Percentiles rank a stretch among this genome's conserved stretches.
Evolutionary conservation across 208 protist genomes (phyloP).

Genomic region (Lotmaria passim): DNA sequence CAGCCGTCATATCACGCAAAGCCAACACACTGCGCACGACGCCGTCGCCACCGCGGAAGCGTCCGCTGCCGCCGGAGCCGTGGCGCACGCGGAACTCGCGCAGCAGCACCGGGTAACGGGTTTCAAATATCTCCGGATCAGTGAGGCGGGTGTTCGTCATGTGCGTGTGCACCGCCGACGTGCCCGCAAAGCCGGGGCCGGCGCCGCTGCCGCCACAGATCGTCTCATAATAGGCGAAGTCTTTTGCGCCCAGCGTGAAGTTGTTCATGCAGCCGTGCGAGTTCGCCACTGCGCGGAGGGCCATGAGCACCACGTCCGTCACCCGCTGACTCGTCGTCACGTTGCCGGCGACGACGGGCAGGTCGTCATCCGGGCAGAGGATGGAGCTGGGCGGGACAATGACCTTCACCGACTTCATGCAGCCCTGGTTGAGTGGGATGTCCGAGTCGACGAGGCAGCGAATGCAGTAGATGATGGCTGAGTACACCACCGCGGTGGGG

Average conservation of each 20-base stretch:
- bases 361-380: conserved; percentile 76
- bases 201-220: conserved; percentile 95
- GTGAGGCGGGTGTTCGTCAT: conserved; percentile 98
- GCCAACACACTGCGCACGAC: conserved; percentile 92
- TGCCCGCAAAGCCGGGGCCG: conserved; percentile 84
- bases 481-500: conserved; percentile 90
- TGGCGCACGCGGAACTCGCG: conserved; percentile 80
- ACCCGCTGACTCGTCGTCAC: conserved; percentile 95
- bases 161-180: conserved; percentile 93
- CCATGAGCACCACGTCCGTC: conserved; percentile 94
- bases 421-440: conserved; percentile 96
- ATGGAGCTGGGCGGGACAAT: conserved; percentile 80
- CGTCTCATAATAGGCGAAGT: conserved; percentile 96
- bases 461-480: conserved; percentile 95
- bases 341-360: conserved; percentile 96
- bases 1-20: conserved; percentile 68
- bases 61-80: conserved; percentile 84
- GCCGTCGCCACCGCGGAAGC: conserved; percentile 91
- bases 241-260: conserved; percentile 94
- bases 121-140: conserved; percentile 93
- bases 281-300: conserved; percentile 88
- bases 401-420: conserved; percentile 87
- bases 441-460: conserved; percentile 92
- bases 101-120: conserved; percentile 94
- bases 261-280: conserved; percentile 96